Conservation (phyloP, 257 asterid species). For the Solanum okadae region DNA sequence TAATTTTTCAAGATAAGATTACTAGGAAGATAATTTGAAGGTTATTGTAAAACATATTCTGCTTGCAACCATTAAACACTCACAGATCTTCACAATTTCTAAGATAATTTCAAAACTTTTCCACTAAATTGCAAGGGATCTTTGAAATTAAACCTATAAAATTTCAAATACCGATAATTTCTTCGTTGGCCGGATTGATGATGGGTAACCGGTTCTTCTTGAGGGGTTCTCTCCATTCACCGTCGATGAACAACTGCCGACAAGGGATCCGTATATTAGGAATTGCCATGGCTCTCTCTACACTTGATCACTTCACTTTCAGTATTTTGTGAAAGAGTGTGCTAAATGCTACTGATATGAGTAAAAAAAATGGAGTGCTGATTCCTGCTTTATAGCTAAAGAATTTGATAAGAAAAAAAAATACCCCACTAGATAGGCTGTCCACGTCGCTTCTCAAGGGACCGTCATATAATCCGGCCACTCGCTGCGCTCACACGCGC, state of each 20-base stretch:
- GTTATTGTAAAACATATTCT: not conserved
- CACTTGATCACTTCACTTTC: not conserved
- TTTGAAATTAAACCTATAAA: not conserved
- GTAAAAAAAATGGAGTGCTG: not conserved
- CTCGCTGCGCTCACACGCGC: not conserved
- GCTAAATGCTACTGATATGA: not conserved
- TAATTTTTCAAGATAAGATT: no score
- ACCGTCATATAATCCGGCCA: not conserved
- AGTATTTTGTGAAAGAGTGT: not conserved
- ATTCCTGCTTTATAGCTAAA: not conserved
- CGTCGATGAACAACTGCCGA: conserved; percentile 69
- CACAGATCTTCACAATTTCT: not conserved
- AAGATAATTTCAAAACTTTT: not conserved
- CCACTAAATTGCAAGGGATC: not conserved
- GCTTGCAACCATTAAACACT: not conserved
- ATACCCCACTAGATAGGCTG: not conserved
- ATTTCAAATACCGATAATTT: conserved; percentile 40
- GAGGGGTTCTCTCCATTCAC: conserved; percentile 70
- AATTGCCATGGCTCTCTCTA: not conserved
- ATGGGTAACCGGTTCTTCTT: conserved; percentile 52
- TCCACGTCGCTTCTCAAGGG: not conserved
- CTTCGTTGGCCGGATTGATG: conserved; percentile 71
- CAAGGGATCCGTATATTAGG: conserved; percentile 26
- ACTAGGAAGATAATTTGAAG: not conserved
- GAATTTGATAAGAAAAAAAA: not conserved